Evolutionary conservation across 306 rosid genomes (phyloP), one percentile per base, ranked within the genome.

Genomic region (Medicago lupulina): DNA sequence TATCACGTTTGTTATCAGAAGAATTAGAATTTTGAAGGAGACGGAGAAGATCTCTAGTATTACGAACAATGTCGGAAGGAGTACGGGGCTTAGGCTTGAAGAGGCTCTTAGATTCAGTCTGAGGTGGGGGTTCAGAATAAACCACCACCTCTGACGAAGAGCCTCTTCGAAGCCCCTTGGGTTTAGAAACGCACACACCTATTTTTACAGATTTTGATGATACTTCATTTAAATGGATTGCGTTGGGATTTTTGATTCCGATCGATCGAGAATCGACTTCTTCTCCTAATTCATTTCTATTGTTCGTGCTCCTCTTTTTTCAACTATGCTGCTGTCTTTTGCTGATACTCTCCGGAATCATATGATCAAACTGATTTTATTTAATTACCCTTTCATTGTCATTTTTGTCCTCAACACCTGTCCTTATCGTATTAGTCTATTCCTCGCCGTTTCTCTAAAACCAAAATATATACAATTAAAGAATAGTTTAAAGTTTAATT

Each of bases 81-180:
- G 97, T 87, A 4, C 90, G 85, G 31, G 91, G 93, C 87, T 91
- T 93, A 13, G 93, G 71, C 82, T 93, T 93, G 90, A 93, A 93
- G 68, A 93, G 89, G 16, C 89, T 82, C 88, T 91, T 93, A 89
- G 71, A 79, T 8, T 73, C 82, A 9, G 69, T 50, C 25, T 65
- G 65, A 34, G 69, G 70, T 40, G 81, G 81, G 0, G 82, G 80
- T 57, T 76, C 79, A 1, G 79, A 73, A 16, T 55, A 40, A 43
- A 61, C 43, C 70, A 50, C 63, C 71, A 57, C 82, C 73, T 49
- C 82, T 81, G 81, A 54, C 5, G 89, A 72, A 76, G 90, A 80
- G 79, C 81, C 87, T 74, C 88, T 80, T 70, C 78, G 36, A 8
- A 19, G 25, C 69, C 70, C 75, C 71, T 59, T 62, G 0, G 73